Percentiles rank a stretch among this genome's conserved stretches.
Conservation (phyloP, 345 rosid species). For the Eucalyptus dawsonii region DNA sequence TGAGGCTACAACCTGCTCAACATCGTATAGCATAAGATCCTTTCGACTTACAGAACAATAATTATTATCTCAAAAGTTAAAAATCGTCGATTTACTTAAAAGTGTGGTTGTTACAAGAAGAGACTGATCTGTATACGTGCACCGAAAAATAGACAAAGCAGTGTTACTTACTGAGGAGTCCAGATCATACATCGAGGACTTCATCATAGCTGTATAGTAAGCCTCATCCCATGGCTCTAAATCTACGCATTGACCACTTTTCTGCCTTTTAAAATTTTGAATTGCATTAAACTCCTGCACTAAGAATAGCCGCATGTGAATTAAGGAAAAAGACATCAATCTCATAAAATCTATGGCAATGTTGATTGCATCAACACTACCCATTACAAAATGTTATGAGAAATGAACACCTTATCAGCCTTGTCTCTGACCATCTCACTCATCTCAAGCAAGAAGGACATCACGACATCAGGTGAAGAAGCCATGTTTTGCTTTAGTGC, state of each 20-base stretch:
- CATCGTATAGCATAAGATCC: not conserved
- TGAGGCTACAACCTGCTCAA: conserved; percentile 67
- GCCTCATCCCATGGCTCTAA: conserved; percentile 97
- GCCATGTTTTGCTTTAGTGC: conserved; percentile 64
- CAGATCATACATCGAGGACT: conserved; percentile 58
- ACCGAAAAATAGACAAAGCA: not conserved
- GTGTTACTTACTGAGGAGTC: conserved; percentile 59
- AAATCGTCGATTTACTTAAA: not conserved
- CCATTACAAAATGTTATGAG: not conserved
- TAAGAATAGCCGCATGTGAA: not conserved
- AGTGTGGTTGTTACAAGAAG: not conserved
- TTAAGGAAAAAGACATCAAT: not conserved
- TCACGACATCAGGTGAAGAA: conserved; percentile 66
- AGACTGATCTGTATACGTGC: not conserved
- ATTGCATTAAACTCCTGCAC: conserved; percentile 60
- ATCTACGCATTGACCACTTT: conserved; percentile 39
- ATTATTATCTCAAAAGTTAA: not conserved
- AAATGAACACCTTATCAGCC: conserved; percentile 61
- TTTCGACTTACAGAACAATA: not conserved
- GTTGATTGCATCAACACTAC: not conserved
- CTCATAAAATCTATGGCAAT: not conserved
- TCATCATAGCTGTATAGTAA: conserved; percentile 74
- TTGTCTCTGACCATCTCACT: conserved; percentile 56
- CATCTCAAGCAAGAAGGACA: conserved; percentile 73
- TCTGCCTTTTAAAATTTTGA: conserved; percentile 49